Percentiles rank a stretch among this genome's conserved stretches.
These are phyloP conservation scores for Phytopythium aichiense DNA, from an alignment of 352 stramenopile genomes.

Conservation along the genomic window DNA sequence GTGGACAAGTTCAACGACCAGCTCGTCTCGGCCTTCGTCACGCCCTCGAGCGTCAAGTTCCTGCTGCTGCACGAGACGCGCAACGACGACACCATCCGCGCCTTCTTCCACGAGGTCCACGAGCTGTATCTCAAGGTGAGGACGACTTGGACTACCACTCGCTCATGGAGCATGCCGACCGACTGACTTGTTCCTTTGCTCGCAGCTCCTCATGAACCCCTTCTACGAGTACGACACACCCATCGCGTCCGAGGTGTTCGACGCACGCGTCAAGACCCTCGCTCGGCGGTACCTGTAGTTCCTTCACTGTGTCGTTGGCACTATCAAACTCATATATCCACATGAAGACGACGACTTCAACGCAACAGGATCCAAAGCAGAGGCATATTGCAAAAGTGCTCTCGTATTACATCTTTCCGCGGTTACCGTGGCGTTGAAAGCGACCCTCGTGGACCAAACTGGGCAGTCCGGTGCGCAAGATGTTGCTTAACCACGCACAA, in stretches of 20 bases:
- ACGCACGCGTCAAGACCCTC: slow-evolving; percentile 87
- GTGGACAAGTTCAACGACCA: slow-evolving; percentile 97
- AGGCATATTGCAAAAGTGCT: slow-evolving; percentile 10
- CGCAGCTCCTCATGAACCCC: slow-evolving; percentile 93
- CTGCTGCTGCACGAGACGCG: slow-evolving; percentile 93
- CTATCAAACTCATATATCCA: no score
- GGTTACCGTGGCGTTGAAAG: slow-evolving; percentile 2
- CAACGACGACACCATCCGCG: slow-evolving; percentile 94
- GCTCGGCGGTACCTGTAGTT: slow-evolving; percentile 83
- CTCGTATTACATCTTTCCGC: slow-evolving; percentile 7
- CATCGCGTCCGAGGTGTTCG: slow-evolving; percentile 92
- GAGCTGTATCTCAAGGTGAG: slow-evolving; percentile 97
- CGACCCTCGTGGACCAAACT: neutral
- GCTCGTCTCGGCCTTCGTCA: slow-evolving; percentile 95
- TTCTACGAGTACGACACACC: slow-evolving; percentile 96
- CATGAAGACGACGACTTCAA: no score
- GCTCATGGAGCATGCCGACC: neutral
- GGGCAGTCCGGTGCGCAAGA: neutral
- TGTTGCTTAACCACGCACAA: slow-evolving; percentile 72
- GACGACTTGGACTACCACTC: neutral
- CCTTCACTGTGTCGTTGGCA: no score
- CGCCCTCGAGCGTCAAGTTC: slow-evolving; percentile 94
- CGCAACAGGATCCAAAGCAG: neutral
- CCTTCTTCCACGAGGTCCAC: slow-evolving; percentile 97
- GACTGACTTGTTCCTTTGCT: slow-evolving; percentile 6